Evolutionary conservation across 202 grass and related monocot genomes (phyloP), one percentile per base, ranked within the genome.

Genomic region (Alloteropsis angusta): DNA sequence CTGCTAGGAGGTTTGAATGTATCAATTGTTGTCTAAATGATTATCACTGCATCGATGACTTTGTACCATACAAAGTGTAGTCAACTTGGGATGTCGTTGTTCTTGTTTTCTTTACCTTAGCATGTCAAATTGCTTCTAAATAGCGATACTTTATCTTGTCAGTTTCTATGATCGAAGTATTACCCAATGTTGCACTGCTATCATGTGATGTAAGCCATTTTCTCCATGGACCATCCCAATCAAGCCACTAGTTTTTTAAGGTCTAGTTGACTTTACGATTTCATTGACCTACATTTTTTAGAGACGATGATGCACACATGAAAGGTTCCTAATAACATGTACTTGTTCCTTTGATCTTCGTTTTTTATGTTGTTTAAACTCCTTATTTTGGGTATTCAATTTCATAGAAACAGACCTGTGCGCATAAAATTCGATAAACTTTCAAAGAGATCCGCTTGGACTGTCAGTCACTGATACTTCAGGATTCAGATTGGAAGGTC

Each of bases 121-220:
- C 45, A 55, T 23, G 22, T 5, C 35, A 46, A 54, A 4, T 39
- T 37, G 25, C 73, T 78, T 71, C 7, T 62, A 37, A 71, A 42
- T 23, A 52, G 63, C 6, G 26, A 34, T 78, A n/a, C 19, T 18
- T 28, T 41, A 30, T 66, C 32, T 65, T 41, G 45, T 23, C 19
- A 26, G 34, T 54, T 78, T 66, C 7, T 52, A 17, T 42, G 25
- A 1, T 65, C 5, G 2, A 28, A 42, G 26, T 43, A 62, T 66
- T 46, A 45, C 56, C 37, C 73, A 23, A 7, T 17, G 48, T 35
- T 78, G 9, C 23, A 13, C 12, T 18, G 65, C 53, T 63, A 34
- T 71, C 65, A 71, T 78, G 25, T 55, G 74, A 78, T 78, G 65
- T 34, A 84, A 59, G 73, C 23, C 65, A 43, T 6, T 16, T 21